These are phyloP conservation scores for Boletus subparvulus DNA, from an alignment of 768 basidiomycete species.

Conservation along the genomic window DNA sequence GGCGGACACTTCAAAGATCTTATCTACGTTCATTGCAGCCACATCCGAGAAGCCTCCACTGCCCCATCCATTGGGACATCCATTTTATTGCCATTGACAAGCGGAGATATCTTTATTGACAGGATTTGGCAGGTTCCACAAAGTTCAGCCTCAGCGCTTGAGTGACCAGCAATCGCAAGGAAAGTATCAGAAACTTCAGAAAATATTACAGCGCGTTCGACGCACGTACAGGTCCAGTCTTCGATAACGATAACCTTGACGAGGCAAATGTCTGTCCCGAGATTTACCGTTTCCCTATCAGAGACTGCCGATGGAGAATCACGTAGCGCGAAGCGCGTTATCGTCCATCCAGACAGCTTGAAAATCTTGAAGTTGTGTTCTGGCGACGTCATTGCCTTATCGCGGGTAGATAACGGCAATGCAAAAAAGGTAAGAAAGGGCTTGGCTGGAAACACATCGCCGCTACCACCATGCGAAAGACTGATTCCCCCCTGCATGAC, in stretches of 20 bases:
- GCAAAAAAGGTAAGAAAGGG: conserved; percentile 36
- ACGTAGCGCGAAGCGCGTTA: conserved; percentile 61
- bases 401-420: conserved; percentile 35
- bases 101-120: conserved; percentile 5
- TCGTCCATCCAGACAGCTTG: conserved; percentile 60
- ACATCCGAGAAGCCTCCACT: conserved; percentile 1
- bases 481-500: conserved; percentile 19
- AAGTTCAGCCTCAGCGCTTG: background rate
- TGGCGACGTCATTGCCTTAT: conserved; percentile 66
- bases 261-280: conserved; percentile 16
- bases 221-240: background rate
- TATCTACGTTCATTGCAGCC: conserved; percentile 12
- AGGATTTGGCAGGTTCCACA: background rate
- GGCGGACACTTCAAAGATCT: background rate
- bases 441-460: conserved; percentile 9
- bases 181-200: background rate
- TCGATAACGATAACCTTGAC: conserved; percentile 3
- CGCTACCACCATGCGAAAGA: conserved; percentile 6
- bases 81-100: background rate
- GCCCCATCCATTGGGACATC: background rate
- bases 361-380: conserved; percentile 62
- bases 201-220: background rate
- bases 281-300: conserved; percentile 41
- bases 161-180: background rate
- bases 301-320: conserved; percentile 36